Evolutionary conservation across 1,284 basidiomycete species (phyloP).

Genomic region (Puccinia sorghi): DNA sequence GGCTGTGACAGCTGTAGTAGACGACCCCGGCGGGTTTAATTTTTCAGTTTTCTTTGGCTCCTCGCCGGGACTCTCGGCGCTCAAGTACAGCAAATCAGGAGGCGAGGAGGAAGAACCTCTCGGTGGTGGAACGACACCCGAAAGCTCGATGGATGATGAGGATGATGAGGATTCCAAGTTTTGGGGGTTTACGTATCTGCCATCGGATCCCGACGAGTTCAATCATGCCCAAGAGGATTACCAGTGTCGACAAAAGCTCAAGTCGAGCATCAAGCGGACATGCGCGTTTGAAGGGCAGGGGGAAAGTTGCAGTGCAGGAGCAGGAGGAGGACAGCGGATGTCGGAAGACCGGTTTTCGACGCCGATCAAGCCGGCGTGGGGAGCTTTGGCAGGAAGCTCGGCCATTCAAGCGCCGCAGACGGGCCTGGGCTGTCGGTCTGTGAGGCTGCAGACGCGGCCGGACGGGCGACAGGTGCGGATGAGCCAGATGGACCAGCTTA

Average conservation of each 20-base stretch:
- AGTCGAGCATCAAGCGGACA: slow-evolving; percentile 4
- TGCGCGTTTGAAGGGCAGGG: not conserved
- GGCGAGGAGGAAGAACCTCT: not conserved
- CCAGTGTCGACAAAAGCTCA: slow-evolving; percentile 1
- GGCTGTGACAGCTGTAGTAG: not conserved
- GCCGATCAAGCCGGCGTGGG: slow-evolving; percentile 2
- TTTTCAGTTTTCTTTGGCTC: slow-evolving; percentile 36
- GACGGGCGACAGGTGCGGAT: not conserved
- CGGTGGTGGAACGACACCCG: not conserved
- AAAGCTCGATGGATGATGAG: not conserved
- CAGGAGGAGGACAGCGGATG: not conserved
- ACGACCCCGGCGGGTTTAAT: not conserved
- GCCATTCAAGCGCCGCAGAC: not conserved
- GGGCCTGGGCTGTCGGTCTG: not conserved
- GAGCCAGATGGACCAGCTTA: slow-evolving; percentile 6
- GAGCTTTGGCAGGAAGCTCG: not conserved
- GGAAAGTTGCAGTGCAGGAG: not conserved
- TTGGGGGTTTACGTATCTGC: slow-evolving; percentile 12
- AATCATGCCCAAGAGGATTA: slow-evolving; percentile 11
- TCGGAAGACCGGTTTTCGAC: slow-evolving; percentile 20
- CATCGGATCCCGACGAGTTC: slow-evolving; percentile 2
- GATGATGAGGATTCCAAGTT: not conserved
- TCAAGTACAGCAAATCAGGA: not conserved
- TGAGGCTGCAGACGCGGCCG: not conserved
- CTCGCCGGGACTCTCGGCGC: slow-evolving; percentile 28